phyloP scores from a whole-genome alignment of 257 asterid species.

The Ajuga chamaepitys region DNA sequence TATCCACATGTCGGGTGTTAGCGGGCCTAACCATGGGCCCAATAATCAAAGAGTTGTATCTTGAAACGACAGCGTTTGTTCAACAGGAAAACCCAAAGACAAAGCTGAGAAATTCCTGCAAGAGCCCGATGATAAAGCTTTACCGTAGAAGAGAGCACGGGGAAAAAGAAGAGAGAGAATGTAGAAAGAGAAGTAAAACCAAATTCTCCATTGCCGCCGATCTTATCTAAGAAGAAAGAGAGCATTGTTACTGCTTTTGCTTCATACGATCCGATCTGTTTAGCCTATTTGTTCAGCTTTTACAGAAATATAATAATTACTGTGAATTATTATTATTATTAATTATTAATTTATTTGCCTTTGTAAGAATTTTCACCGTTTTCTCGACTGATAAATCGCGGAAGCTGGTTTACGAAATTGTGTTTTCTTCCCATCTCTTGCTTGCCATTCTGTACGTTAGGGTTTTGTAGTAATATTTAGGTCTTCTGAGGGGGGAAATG shows the following conservation, averaged over 20 bases:
- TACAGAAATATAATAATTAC: neutral
- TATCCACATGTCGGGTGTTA: neutral
- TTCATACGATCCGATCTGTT: conserved; percentile 54
- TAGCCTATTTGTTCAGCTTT: neutral
- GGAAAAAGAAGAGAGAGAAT: conserved; percentile 13
- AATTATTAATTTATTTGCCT: neutral
- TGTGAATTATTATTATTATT: no score
- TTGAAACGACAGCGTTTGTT: conserved; percentile 2
- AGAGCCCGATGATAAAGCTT: conserved; percentile 24
- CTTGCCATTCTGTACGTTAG: conserved; percentile 13
- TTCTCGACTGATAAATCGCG: neutral
- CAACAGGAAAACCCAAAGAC: neutral
- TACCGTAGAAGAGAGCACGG: conserved; percentile 11
- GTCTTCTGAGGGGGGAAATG: conserved; percentile 14
- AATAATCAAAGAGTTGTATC: neutral
- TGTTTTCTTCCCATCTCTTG: neutral
- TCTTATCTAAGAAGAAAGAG: conserved; percentile 27
- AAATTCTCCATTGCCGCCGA: conserved; percentile 46
- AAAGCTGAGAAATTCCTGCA: neutral
- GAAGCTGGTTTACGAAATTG: neutral
- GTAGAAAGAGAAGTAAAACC: neutral
- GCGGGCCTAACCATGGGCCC: conserved; percentile 12
- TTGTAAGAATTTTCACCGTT: neutral
- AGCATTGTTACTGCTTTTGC: conserved; percentile 1
- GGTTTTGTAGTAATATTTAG: conserved; percentile 26